Evolutionary conservation across 495 filamentous ascomycete genomes (phyloP).

Genomic region (Glonium stellatum): DNA sequence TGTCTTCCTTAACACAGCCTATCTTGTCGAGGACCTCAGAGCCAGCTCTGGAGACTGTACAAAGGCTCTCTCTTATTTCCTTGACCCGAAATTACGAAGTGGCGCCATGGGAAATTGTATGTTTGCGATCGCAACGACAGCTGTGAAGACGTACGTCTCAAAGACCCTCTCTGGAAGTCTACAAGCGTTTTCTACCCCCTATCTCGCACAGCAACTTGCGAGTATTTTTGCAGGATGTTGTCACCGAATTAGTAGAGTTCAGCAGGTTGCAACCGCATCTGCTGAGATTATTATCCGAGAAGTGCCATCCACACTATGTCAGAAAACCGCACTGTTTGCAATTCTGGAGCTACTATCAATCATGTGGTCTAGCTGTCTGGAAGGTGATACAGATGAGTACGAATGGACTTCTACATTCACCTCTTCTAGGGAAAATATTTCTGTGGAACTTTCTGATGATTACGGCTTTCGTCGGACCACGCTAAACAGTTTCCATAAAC

Average conservation of each 20-base stretch:
- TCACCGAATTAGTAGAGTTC: constrained; percentile 82
- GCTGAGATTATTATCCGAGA: constrained; percentile 76
- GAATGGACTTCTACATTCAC: constrained; percentile 72
- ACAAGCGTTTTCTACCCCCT: constrained; percentile 71
- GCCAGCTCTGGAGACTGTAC: constrained; percentile 80
- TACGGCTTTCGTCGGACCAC: constrained; percentile 72
- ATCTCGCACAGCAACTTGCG: constrained; percentile 80
- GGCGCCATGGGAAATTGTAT: constrained; percentile 78
- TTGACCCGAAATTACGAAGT: constrained; percentile 75
- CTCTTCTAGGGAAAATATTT: constrained; percentile 65
- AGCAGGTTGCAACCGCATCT: constrained; percentile 70
- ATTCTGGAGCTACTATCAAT: constrained; percentile 83
- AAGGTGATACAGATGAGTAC: constrained; percentile 90
- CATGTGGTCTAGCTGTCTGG: constrained; percentile 91
- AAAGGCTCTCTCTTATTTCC: constrained; percentile 79
- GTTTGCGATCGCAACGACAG: constrained; percentile 68
- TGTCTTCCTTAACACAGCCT: constrained; percentile 83
- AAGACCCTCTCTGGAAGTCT: constrained; percentile 62
- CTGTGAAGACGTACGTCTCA: constrained; percentile 65
- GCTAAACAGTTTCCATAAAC: constrained; percentile 65
- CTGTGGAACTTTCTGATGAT: constrained; percentile 85
- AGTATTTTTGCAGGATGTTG: constrained; percentile 80
- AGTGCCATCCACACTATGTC: constrained; percentile 84
- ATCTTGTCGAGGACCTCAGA: constrained; percentile 77
- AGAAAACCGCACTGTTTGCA: constrained; percentile 81